Conservation (phyloP, 129 eudicot genomes). For the Arctium lappa region DNA sequence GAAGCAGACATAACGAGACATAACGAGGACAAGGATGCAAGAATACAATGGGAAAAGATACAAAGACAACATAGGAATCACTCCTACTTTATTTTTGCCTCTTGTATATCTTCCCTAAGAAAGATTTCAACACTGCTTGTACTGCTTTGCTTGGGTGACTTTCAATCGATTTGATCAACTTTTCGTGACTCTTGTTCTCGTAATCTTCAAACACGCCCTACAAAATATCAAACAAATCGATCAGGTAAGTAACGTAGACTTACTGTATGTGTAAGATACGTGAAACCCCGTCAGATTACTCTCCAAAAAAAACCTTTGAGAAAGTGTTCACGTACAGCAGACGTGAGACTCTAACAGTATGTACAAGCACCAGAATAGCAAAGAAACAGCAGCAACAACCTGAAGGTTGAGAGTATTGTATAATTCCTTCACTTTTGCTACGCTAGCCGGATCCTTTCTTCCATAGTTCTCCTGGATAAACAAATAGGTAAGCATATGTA, state of each 20-base stretch:
- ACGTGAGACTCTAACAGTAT: neutral
- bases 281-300: no score
- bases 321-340: neutral
- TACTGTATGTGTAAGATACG: no score
- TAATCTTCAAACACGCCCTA: constrained; percentile 61
- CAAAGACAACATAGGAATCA: constrained; percentile 4
- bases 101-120: constrained; percentile 70
- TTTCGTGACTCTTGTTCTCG: constrained; percentile 60
- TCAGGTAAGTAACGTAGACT: no score
- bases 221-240: neutral
- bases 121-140: constrained; percentile 66
- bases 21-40: neutral
- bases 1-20: neutral
- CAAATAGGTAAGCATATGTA: neutral
- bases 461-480: constrained; percentile 65
- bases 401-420: constrained; percentile 57
- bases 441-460: constrained; percentile 48
- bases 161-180: constrained; percentile 61
- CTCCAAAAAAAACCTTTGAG: neutral
- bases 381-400: constrained; percentile 27
- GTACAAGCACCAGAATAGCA: neutral
- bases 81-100: constrained; percentile 57
- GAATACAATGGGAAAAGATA: constrained; percentile 1
- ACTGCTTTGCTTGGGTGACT: constrained; percentile 65
- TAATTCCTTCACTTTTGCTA: constrained; percentile 62